A percentile compares a stretch with the other conserved stretches of the same genome.
phyloP scores from a whole-genome alignment of 805 yeast genomes.

The Zygotorulaspora danielsina region DNA sequence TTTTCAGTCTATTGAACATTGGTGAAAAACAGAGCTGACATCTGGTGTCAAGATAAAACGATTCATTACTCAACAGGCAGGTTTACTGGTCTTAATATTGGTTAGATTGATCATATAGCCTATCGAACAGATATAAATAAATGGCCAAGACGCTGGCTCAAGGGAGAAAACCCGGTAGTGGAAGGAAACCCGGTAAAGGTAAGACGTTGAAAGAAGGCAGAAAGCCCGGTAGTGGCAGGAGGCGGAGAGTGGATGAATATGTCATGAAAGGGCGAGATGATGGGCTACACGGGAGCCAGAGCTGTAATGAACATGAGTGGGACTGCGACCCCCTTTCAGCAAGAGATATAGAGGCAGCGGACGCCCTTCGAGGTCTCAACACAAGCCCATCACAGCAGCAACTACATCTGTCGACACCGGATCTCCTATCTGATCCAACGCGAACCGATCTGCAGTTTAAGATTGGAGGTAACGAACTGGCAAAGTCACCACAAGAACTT shows the following conservation, averaged over 20 bases:
- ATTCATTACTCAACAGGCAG: too few species aligned
- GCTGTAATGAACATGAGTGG: background rate
- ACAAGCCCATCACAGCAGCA: conserved; percentile 21
- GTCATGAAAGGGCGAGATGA: conserved; percentile 3
- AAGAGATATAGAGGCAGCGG: conserved; percentile 29
- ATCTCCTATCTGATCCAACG: too few species aligned
- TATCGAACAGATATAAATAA: too few species aligned
- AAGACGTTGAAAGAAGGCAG: conserved; percentile 35
- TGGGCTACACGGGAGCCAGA: background rate
- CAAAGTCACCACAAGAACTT: background rate
- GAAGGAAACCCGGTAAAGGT: conserved; percentile 36
- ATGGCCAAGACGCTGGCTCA: conserved; percentile 37
- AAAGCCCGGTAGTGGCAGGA: conserved; percentile 36
- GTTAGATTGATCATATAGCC: too few species aligned
- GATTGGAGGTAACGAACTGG: background rate
- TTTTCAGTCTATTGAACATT: too few species aligned
- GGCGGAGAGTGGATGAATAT: conserved; percentile 25
- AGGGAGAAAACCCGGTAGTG: conserved; percentile 37
- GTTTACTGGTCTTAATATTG: too few species aligned
- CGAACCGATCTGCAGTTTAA: conserved; percentile 2
- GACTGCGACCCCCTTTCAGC: conserved; percentile 9
- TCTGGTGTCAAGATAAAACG: too few species aligned
- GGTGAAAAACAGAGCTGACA: too few species aligned
- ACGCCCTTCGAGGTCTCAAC: conserved; percentile 28
- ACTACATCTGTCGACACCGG: conserved; percentile 12